Evolutionary conservation across 345 rosid genomes (phyloP).

Genomic region (Brassica rapa): DNA sequence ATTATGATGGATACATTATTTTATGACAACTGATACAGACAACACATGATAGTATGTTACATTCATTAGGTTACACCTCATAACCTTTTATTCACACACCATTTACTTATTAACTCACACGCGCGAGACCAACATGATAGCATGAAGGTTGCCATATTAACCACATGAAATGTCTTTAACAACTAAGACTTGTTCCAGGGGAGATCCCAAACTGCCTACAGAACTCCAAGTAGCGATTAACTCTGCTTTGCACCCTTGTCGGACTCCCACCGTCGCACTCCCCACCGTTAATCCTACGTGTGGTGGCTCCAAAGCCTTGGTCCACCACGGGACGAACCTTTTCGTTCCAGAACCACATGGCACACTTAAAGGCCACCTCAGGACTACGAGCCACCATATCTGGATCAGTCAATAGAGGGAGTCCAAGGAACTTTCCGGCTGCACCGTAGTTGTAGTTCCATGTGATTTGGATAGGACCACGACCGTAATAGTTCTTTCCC

Average conservation of each 20-base stretch:
- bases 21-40: conserved; percentile 23
- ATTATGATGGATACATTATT: conserved; percentile 7
- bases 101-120: conserved; percentile 20
- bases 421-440: conserved; percentile 44
- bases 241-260: conserved; percentile 41
- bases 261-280: conserved; percentile 50
- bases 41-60: conserved; percentile 13
- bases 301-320: conserved; percentile 58
- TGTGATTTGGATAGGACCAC: conserved; percentile 63
- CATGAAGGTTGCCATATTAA: conserved; percentile 7
- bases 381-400: conserved; percentile 50
- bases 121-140: conserved; percentile 9
- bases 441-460: conserved; percentile 66
- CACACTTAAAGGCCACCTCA: conserved; percentile 49
- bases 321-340: conserved; percentile 47
- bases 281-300: conserved; percentile 50
- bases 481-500: conserved; percentile 52
- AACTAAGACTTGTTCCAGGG: conserved; percentile 41
- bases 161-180: conserved; percentile 28
- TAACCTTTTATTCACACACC: conserved; percentile 24
- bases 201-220: conserved; percentile 44
- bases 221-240: conserved; percentile 40
- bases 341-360: conserved; percentile 64
- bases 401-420: conserved; percentile 51
- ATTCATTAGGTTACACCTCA: conserved; percentile 23